phyloP scores from a whole-genome alignment of 805 yeast species.

The Pichia deserticola region DNA sequence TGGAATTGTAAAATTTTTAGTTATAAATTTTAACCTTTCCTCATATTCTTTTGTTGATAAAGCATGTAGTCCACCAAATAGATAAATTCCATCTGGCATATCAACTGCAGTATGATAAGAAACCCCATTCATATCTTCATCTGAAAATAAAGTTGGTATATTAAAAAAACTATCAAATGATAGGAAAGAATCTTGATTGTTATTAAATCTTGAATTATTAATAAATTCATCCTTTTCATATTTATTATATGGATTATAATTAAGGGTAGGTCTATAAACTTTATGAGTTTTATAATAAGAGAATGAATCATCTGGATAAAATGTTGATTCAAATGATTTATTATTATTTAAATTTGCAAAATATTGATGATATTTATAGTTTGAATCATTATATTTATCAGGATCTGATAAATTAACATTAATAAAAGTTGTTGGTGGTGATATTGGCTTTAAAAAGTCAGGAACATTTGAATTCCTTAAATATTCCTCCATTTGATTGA shows the following conservation, averaged over 20 bases:
- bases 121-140: constrained; percentile 34
- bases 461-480: constrained; percentile 18
- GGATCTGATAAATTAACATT: constrained; percentile 5
- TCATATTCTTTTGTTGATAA: constrained; percentile 20
- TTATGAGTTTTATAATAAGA: constrained; percentile 8
- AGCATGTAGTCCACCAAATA: constrained; percentile 39
- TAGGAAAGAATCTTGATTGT: constrained; percentile 14
- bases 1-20: constrained; percentile 28
- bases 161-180: constrained; percentile 19
- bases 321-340: not conserved
- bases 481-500: constrained; percentile 16
- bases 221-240: not conserved
- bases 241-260: not conserved
- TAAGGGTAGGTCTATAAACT: constrained; percentile 7
- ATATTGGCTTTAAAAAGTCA: constrained; percentile 14
- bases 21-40: constrained; percentile 17
- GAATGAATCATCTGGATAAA: constrained; percentile 1
- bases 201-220: not conserved
- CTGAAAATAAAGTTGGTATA: constrained; percentile 32
- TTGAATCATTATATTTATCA: not conserved
- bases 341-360: constrained; percentile 12
- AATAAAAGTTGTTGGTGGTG: constrained; percentile 13
- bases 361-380: constrained; percentile 18
- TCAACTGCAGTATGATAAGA: constrained; percentile 38
- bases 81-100: constrained; percentile 30